Percentiles rank a stretch among this genome's conserved stretches.
Evolutionary conservation across 306 rosid species (phyloP).

Genomic region (Prunus davidiana): DNA sequence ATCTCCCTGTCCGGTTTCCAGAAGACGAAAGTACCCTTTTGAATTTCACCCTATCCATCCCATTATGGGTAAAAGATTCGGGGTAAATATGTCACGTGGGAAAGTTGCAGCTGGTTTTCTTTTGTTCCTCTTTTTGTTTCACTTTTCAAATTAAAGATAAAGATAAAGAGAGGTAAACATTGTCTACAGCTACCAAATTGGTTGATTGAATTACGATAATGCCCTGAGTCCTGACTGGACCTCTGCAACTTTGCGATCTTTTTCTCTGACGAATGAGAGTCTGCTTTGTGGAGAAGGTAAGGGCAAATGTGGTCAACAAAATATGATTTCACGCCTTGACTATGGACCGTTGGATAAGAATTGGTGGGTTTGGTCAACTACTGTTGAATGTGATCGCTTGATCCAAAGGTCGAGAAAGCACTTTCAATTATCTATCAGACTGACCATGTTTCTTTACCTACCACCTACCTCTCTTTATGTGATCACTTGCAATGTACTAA

Average conservation of each 20-base stretch:
- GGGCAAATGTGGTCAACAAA: constrained; percentile 15
- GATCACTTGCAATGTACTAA: neutral
- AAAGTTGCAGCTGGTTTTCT: constrained; percentile 22
- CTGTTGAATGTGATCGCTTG: constrained; percentile 9
- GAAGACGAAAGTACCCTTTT: constrained; percentile 4
- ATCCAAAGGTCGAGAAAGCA: constrained; percentile 14
- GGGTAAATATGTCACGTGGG: constrained; percentile 32
- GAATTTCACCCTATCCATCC: neutral
- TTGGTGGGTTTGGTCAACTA: constrained; percentile 47
- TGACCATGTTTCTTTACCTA: neutral
- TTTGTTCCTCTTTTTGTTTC: neutral
- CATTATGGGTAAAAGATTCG: neutral
- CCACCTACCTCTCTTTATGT: neutral
- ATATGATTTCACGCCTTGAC: constrained; percentile 6
- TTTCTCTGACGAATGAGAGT: neutral
- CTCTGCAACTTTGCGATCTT: neutral
- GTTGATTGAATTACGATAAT: constrained; percentile 8
- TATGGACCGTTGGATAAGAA: constrained; percentile 33
- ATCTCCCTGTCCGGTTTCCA: too few species aligned
- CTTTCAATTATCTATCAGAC: neutral
- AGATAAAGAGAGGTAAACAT: constrained; percentile 16
- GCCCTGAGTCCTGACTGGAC: neutral
- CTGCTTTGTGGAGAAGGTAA: neutral
- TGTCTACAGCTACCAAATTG: neutral
- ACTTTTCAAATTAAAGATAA: constrained; percentile 6